These are phyloP conservation scores for Brassica cretica DNA, from an alignment of 345 rosid species.

Conservation along the genomic window DNA sequence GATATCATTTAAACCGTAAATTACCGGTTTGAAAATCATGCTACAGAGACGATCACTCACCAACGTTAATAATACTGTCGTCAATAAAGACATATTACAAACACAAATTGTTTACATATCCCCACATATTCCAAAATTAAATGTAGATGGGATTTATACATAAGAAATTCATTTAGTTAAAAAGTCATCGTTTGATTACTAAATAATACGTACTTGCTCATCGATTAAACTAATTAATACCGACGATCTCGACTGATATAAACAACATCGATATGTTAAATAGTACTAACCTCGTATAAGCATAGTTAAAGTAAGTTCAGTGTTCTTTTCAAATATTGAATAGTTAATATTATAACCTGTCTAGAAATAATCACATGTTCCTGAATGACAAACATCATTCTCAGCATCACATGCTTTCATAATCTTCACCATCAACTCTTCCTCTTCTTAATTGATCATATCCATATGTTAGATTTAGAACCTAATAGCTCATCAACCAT, in stretches of 20 bases:
- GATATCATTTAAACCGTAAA: not conserved
- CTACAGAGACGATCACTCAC: not conserved
- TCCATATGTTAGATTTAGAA: slow-evolving; percentile 7
- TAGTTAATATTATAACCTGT: not conserved
- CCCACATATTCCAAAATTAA: slow-evolving; percentile 16
- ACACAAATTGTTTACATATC: not conserved
- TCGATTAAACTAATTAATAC: slow-evolving; percentile 2
- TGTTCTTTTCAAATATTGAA: not conserved
- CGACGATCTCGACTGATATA: slow-evolving; percentile 12
- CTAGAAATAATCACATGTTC: slow-evolving; percentile 34
- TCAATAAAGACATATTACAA: not conserved
- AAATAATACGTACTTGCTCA: not conserved
- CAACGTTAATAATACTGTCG: not conserved
- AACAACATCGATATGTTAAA: slow-evolving; percentile 13
- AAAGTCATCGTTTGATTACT: slow-evolving; percentile 3
- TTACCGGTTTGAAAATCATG: not conserved
- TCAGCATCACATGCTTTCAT: slow-evolving; percentile 37
- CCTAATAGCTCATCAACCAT: slow-evolving; percentile 12
- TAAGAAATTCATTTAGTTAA: not conserved
- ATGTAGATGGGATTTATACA: not conserved
- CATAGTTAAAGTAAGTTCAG: not conserved
- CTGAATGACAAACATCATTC: slow-evolving; percentile 30
- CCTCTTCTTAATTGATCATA: not conserved
- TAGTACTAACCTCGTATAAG: slow-evolving; percentile 29
- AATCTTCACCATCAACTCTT: slow-evolving; percentile 3